Percentiles rank a stretch among this genome's conserved stretches.
phyloP scores from a whole-genome alignment of 148 eudicot genomes.

The Fallopia convolvulus region DNA sequence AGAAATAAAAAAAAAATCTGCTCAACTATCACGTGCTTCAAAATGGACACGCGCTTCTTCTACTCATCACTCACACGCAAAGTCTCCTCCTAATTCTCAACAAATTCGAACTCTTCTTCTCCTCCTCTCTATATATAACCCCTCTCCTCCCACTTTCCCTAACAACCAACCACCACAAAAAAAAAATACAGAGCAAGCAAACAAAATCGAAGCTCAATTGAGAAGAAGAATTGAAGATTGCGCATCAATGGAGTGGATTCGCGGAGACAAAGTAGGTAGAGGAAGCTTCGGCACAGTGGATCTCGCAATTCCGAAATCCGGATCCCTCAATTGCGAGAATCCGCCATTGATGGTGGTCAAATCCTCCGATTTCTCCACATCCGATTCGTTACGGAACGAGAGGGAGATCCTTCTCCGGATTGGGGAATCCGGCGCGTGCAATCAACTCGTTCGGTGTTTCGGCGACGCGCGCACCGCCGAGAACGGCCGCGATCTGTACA shows the following conservation, averaged over 20 bases:
- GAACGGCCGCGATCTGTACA: conserved; percentile 40
- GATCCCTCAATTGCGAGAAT: not conserved
- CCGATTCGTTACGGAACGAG: conserved; percentile 45
- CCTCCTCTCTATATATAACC: not conserved
- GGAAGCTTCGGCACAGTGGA: conserved; percentile 78
- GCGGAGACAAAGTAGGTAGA: conserved; percentile 58
- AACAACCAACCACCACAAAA: not conserved
- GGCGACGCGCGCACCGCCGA: conserved; percentile 43
- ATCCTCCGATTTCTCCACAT: conserved; percentile 30
- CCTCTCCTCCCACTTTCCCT: not conserved
- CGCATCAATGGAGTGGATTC: conserved; percentile 61
- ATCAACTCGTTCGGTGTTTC: conserved; percentile 33
- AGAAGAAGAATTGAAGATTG: not conserved
- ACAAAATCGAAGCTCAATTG: not conserved
- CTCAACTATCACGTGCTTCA: conserved; percentile 52
- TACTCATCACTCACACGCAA: not conserved
- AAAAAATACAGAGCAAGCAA: not conserved
- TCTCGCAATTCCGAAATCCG: conserved; percentile 39
- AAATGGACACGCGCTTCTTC: conserved; percentile 8
- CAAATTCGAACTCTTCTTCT: not conserved
- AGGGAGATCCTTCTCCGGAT: conserved; percentile 38
- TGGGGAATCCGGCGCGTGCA: conserved; percentile 19
- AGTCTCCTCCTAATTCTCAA: not conserved
- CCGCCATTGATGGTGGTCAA: conserved; percentile 54
- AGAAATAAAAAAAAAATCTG: conserved; percentile 13